Base-by-base conservation (phyloP, 2,329 filamentous ascomycete species). In the Parafenestella ontariensis region DNA sequence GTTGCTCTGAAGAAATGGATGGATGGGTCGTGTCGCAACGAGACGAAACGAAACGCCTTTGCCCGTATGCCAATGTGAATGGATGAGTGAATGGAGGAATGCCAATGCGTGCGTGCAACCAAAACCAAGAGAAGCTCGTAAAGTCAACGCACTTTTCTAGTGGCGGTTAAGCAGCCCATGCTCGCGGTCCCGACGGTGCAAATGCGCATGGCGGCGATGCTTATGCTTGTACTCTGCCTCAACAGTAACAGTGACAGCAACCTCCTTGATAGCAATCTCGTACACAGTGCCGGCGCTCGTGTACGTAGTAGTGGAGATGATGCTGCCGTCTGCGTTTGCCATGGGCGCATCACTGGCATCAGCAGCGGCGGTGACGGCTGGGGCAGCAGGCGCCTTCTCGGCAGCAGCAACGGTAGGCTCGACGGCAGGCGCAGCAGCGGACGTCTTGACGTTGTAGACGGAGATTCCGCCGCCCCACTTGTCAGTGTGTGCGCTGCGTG, bases 241-340 rank as follows among this genome's bases (percentile, higher is more conserved):
- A 3, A 73, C 75, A 5, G 77, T 80, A 48, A 79, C 75, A 23
- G 73, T 78, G 37, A 80, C 65, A 17, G 76, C 69, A 33, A 77
- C 70, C 64, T 82, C 71, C 68, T 78, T 74, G 55, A 81, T 76
- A 44, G 73, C 74, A 41, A 81, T 66, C 62, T 80, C 77, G 64
- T 79, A 74, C 40, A 81, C 78, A 52, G 75, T 68, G 55, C 77
- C 77, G 28, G 64, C 74, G 59, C 72, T 73, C 49, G 78, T 81
- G 64, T 76, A 77, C 41, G 71, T 77, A 29, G 70, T 75, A 23
- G 79, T 81, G 37, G 69, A 65, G 59, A 79, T 57, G 59, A 75
- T 69, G 10, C 41, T 55, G 20, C 59, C 58, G 21, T 57, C 49
- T 2, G 53, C 48, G 54, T 20, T 40, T 49, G 54, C 10, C 56